Base-by-base conservation (phyloP, 2,329 filamentous ascomycete genomes). In the Botryotinia convoluta region DNA sequence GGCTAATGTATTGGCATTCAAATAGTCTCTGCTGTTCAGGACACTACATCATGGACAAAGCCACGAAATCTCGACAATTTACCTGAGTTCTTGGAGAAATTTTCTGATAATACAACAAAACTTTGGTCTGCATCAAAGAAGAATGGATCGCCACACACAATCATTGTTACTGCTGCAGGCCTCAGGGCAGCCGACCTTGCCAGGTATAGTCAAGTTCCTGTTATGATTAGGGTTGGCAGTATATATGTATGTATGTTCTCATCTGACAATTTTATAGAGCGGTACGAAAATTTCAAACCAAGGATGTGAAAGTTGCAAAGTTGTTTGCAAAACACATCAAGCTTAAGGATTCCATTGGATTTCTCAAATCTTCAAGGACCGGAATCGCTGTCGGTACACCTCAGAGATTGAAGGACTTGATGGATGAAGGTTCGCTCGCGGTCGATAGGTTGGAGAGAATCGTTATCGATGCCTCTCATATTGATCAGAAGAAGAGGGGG, bases 291-390 rank as follows among this genome's bases (percentile, higher is more conserved):
- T 95, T 96, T 78, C 93, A 95, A 80, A 91, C 87, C 70, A 94
- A 96, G 81, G 90, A 93, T 14, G 90, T 88, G 68, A 87, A 89
- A 63, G 91, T 99, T 2, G 92, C 93, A 3, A 99, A 99, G 82
- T 85, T 99, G 81, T 99, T 99, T 82, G 95, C 96, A 45, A 99
- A 99, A 83, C 96, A 99, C 82, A 97, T 99, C 85, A 99, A 99
- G 84, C 83, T 99, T 18, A 89, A 93, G 71, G 95, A 98, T 79
- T 93, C 95, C 48, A 89, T 95, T 70, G 87, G 91, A 74, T 93
- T 92, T 80, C 89, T 97, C 60, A 87, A 92, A 79, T 86, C 84
- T 71, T 86, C 84, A 77, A 91, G 91, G 75, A 93, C 94, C 20
- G 93, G 94, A 42, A 93, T 98, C 76, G 95, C 92, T 4, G 93